Conservation (phyloP, 1,139 yeast genomes). For the Suhomyces panamericanus region DNA sequence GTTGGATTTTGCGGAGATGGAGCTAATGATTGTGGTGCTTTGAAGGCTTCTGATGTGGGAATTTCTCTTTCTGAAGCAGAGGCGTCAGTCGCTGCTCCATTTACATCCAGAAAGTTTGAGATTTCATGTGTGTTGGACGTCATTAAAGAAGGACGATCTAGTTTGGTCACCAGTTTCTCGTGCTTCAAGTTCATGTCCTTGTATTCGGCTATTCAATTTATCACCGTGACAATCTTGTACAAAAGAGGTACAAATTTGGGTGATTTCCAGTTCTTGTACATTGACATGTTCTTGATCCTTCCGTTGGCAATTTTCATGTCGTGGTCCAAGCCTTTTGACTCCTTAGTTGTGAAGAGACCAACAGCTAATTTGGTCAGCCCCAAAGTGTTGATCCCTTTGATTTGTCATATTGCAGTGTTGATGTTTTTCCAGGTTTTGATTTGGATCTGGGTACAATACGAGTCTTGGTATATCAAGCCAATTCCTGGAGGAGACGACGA, state of each 20-base stretch:
- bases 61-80: conserved; percentile 95
- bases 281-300: conserved; percentile 82
- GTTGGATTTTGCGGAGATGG: conserved; percentile 99
- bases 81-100: conserved; percentile 98
- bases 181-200: conserved; percentile 98
- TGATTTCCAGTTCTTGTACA: conserved; percentile 95
- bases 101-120: conserved; percentile 86
- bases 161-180: conserved; percentile 90
- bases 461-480: conserved; percentile 80
- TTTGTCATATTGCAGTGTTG: conserved; percentile 68
- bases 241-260: conserved; percentile 91
- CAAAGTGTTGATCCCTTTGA: conserved; percentile 76
- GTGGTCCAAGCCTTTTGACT: conserved; percentile 81
- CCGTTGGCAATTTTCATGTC: conserved; percentile 98
- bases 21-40: conserved; percentile 96
- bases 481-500: conserved; percentile 82
- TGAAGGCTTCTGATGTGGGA: conserved; percentile 97
- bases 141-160: conserved; percentile 90
- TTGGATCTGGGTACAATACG: conserved; percentile 60
- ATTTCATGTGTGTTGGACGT: conserved; percentile 91
- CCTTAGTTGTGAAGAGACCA: conserved; percentile 72
- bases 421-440: conserved; percentile 63
- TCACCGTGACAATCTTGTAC: conserved; percentile 81
- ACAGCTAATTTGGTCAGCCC: conserved; percentile 92
- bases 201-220: conserved; percentile 93